phyloP scores from a whole-genome alignment of 805 yeast genomes.

The Candida sithepensis region DNA sequence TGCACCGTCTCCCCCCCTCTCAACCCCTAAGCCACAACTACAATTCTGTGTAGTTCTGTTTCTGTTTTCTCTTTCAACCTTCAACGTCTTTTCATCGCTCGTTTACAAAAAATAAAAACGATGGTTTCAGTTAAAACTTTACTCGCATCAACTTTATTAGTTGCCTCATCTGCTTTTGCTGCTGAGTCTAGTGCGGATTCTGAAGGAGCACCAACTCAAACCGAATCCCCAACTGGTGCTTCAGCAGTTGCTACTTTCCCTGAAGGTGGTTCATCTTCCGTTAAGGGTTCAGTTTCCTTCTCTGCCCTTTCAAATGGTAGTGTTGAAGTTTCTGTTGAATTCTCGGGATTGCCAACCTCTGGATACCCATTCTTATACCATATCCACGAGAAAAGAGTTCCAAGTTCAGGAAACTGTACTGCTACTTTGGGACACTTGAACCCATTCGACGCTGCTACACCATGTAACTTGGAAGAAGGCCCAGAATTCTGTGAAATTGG shows the following conservation, averaged over 20 bases:
- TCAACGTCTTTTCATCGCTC: no score
- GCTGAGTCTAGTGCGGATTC: no score
- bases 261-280: constrained; percentile 27
- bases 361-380: constrained; percentile 46
- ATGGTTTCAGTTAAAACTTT: constrained; percentile 2
- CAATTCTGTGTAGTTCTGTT: no score
- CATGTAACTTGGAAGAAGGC: constrained; percentile 34
- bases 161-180: neutral
- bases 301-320: constrained; percentile 3
- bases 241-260: constrained; percentile 50
- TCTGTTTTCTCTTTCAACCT: no score
- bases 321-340: constrained; percentile 41
- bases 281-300: constrained; percentile 8
- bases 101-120: neutral
- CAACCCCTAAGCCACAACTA: no score
- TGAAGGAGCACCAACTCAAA: constrained; percentile 4
- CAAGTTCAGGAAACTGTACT: constrained; percentile 36
- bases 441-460: constrained; percentile 38
- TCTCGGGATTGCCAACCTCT: constrained; percentile 38
- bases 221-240: constrained; percentile 25
- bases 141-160: constrained; percentile 1
- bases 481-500: constrained; percentile 42
- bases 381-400: constrained; percentile 38
- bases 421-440: constrained; percentile 41
- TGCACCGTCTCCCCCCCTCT: no score